phyloP scores from a whole-genome alignment of 148 eudicot species.

The Chenopodium berlandieri region DNA sequence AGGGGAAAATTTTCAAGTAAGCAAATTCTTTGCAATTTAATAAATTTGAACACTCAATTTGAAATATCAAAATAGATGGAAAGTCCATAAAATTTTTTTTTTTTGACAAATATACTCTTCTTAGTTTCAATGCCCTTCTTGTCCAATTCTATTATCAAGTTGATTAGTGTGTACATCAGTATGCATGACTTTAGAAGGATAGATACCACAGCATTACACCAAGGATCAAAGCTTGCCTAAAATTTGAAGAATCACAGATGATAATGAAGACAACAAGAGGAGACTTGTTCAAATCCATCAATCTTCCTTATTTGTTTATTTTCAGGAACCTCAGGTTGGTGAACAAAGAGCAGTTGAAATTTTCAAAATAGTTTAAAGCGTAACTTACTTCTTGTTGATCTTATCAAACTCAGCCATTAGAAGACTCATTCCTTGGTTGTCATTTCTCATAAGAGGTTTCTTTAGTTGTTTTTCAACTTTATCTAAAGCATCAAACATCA shows the following conservation, averaged over 20 bases:
- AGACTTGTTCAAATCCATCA: not conserved
- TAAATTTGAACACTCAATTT: not conserved
- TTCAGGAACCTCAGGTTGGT: not conserved
- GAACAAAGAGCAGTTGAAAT: not conserved
- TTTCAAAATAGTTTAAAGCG: not conserved
- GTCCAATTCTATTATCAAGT: not conserved
- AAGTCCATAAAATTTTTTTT: not conserved
- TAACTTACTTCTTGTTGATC: slow-evolving; percentile 75
- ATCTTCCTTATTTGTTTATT: not conserved
- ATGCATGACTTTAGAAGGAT: not conserved
- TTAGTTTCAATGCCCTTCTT: not conserved
- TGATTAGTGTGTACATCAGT: not conserved
- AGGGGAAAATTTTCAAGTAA: not conserved
- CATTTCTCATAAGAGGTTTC: slow-evolving; percentile 89
- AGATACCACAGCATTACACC: not conserved
- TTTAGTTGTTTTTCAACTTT: slow-evolving; percentile 80
- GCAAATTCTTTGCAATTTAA: too few species aligned
- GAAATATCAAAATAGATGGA: not conserved
- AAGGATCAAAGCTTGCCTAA: not conserved
- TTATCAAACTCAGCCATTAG: slow-evolving; percentile 75
- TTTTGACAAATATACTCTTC: not conserved
- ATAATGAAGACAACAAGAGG: not conserved
- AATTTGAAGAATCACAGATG: not conserved
- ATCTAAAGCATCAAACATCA: slow-evolving; percentile 93
- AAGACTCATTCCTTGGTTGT: slow-evolving; percentile 71